Percentiles rank a stretch among this genome's conserved stretches.
These are phyloP conservation scores for Schwanniomyces pseudopolymorphus DNA, from an alignment of 805 yeast species.

Conservation along the genomic window DNA sequence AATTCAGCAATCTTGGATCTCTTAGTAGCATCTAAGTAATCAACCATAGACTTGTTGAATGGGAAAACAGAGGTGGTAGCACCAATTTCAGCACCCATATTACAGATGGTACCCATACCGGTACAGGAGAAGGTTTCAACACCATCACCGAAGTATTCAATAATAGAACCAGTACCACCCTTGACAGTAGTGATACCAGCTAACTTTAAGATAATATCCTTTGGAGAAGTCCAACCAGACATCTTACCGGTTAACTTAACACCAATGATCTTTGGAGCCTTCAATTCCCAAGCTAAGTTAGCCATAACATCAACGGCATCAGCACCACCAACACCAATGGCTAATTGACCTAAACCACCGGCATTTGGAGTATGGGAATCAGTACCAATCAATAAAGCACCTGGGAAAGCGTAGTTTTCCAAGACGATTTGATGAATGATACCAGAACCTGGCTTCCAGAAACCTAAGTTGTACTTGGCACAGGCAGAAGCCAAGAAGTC, in stretches of 20 bases:
- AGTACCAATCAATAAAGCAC: constrained; percentile 93
- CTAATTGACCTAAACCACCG: constrained; percentile 97
- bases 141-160: constrained; percentile 96
- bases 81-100: constrained; percentile 99
- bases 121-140: constrained; percentile 90
- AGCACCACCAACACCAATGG: constrained; percentile 99
- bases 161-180: constrained; percentile 97
- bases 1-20: constrained; percentile 83
- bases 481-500: constrained; percentile 89
- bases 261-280: constrained; percentile 95
- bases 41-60: constrained; percentile 84
- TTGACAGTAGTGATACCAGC: constrained; percentile 95
- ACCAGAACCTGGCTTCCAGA: constrained; percentile 99
- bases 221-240: constrained; percentile 96
- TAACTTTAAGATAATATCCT: constrained; percentile 88
- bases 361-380: constrained; percentile 98
- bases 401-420: constrained; percentile 97
- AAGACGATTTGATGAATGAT: constrained; percentile 95
- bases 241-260: constrained; percentile 89
- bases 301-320: constrained; percentile 98
- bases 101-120: constrained; percentile 99
- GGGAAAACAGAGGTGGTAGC: constrained; percentile 98
- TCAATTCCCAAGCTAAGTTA: constrained; percentile 93
- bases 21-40: constrained; percentile 82
- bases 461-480: constrained; percentile 93